These are phyloP conservation scores for Chimonanthus salicifolius DNA, from an alignment of 164 flowering plant species.

Conservation along the genomic window DNA sequence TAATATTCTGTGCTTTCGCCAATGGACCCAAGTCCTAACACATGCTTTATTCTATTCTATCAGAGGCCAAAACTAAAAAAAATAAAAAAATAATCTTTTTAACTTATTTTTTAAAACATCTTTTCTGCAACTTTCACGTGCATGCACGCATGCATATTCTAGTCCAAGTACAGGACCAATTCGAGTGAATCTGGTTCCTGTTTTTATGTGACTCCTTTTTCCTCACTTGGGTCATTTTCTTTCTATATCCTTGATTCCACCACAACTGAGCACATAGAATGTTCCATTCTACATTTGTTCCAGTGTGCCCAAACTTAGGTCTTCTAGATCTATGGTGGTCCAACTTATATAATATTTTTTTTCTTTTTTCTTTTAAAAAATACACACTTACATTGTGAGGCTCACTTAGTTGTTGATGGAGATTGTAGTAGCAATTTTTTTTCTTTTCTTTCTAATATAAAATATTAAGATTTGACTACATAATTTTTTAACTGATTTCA, in stretches of 20 bases:
- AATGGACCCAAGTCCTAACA: neutral
- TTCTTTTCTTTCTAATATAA: no score
- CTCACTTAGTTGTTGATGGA: no score
- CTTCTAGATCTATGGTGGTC: neutral
- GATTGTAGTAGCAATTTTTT: no score
- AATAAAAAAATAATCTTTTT: no score
- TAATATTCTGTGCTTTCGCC: neutral
- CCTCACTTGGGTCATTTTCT: neutral
- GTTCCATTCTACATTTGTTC: neutral
- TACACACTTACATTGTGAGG: no score
- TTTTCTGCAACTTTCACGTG: neutral
- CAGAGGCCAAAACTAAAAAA: neutral
- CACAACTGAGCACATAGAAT: neutral
- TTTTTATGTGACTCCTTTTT: neutral
- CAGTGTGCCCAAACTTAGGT: neutral
- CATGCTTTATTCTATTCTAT: neutral
- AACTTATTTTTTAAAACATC: neutral
- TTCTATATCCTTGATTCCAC: neutral
- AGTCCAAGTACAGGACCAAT: neutral
- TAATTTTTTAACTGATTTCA: no score
- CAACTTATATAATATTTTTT: neutral
- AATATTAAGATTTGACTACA: no score
- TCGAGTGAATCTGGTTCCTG: neutral
- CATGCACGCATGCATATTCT: neutral
- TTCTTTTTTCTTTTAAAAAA: no score